These are phyloP conservation scores for Digitaria exilis DNA, from an alignment of 202 grass and related monocot species.

Conservation along the genomic window DNA sequence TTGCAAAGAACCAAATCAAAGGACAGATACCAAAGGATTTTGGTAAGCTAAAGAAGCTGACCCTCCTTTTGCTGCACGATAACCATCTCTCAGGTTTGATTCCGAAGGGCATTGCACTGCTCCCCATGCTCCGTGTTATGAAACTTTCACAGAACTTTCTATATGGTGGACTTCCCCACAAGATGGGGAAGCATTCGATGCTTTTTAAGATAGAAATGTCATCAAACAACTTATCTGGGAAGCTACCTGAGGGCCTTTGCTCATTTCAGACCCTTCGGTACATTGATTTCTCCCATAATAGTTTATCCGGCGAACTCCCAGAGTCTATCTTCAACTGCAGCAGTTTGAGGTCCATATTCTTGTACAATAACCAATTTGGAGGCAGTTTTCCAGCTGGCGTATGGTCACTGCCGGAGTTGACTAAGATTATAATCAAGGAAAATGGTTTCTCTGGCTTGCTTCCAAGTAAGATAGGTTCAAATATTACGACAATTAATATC, in stretches of 20 bases:
- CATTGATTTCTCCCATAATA: conserved; percentile 33
- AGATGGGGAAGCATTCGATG: conserved; percentile 43
- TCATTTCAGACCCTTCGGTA: neutral
- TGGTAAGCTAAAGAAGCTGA: neutral
- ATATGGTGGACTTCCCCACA: conserved; percentile 27
- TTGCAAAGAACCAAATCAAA: neutral
- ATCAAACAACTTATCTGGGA: conserved; percentile 26
- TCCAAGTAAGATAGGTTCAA: neutral
- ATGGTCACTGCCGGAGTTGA: conserved; percentile 9
- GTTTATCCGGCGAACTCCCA: conserved; percentile 28
- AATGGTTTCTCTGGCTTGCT: conserved; percentile 41
- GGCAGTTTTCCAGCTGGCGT: conserved; percentile 37
- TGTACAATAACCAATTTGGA: conserved; percentile 38
- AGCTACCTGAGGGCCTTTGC: conserved; percentile 40
- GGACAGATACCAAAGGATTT: neutral
- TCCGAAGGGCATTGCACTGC: conserved; percentile 5
- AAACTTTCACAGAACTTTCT: conserved; percentile 37
- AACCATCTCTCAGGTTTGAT: conserved; percentile 39
- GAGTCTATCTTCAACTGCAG: conserved; percentile 14
- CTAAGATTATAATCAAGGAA: neutral
- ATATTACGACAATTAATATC: conserved; percentile 6
- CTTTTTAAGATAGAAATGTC: conserved; percentile 30
- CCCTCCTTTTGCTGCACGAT: neutral
- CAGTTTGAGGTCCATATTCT: conserved; percentile 1
- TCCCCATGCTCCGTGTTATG: conserved; percentile 14